Conservation (phyloP, 2,329 filamentous ascomycete species). For the Coniella lustricola region DNA sequence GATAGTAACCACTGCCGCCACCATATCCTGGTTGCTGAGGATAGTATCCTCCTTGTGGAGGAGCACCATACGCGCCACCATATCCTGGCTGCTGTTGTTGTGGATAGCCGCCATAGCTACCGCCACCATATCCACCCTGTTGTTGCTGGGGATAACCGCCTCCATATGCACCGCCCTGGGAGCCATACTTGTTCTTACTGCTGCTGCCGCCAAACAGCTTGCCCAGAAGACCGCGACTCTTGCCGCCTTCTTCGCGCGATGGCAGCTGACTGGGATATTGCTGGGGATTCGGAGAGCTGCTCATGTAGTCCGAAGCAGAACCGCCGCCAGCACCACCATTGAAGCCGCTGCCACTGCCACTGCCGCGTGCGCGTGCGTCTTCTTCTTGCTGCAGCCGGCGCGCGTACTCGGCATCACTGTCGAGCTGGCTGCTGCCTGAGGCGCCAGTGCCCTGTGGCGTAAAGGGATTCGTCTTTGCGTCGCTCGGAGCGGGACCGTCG, state of each 20-base stretch:
- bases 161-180: conserved; percentile 22
- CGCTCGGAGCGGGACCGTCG: conserved; percentile 37
- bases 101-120: conserved; percentile 22
- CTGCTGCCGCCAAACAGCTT: conserved; percentile 42
- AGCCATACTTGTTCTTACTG: conserved; percentile 37
- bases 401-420: conserved; percentile 68
- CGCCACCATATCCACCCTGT: conserved; percentile 23
- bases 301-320: conserved; percentile 29
- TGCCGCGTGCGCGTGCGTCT: conserved; percentile 49
- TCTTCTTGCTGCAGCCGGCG: conserved; percentile 78
- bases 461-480: conserved; percentile 69
- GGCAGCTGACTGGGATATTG: conserved; percentile 29
- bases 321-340: conserved; percentile 21
- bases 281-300: conserved; percentile 16
- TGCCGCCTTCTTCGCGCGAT: conserved; percentile 30
- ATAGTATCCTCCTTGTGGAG: background rate
- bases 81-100: conserved; percentile 27
- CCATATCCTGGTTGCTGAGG: conserved; percentile 23
- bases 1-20: conserved; percentile 26
- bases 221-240: conserved; percentile 41
- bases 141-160: conserved; percentile 25
- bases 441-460: conserved; percentile 33
- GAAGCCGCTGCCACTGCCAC: conserved; percentile 21
- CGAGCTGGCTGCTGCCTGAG: conserved; percentile 27
- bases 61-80: conserved; percentile 25